Evolutionary conservation across 352 stramenopile genomes (phyloP), one percentile per base, ranked within the genome.

Genomic region (Phytopythium cucurbitacearum): DNA sequence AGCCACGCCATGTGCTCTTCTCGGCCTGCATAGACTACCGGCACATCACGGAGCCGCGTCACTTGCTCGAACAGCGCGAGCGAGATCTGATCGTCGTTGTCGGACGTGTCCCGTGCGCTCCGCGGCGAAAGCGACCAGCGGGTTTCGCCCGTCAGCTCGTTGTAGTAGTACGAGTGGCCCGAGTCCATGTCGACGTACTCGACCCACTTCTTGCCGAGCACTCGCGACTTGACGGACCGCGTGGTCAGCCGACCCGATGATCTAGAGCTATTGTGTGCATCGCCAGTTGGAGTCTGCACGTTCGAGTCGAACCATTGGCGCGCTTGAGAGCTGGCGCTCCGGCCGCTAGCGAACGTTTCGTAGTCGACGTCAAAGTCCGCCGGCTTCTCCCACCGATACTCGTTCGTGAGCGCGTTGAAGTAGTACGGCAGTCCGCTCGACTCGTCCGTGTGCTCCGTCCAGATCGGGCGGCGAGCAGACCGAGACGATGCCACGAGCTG

Each of bases 101-200:
- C 73, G 1, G 60, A 64, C 2, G 50, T 65, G 50, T 91, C 79
- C 0, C 70, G 67, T 37, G 81, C 78, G 49, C 77, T 92, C 3
- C 79, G 73, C 16, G 84, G 84, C 5, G 81, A 90, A 13, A 94
- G 62, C 16, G 82, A 92, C 89, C 87, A 97, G 46, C 83, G 71
- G 6, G 73, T 80, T 59, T 97, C 83, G 32, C 93, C 79, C 21
- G 80, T 97, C 53, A 89, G 71, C 52, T 87, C 86, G 54, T 97
- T 97, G 67, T 92, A 95, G 54, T 97, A 97, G 63, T 94, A 97
- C 38, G 91, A 80, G 58, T 95, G 69, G 28, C 78, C 76, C 10
- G 78, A 91, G 38, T 86, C 83, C 3, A 67, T 53, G 56, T 97
- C 86, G 28, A 90, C 60, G 43, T 77, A 70, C 55, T 97, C 86